A percentile compares a stretch with the other conserved stretches of the same genome.
phyloP scores from a whole-genome alignment of 2,329 filamentous ascomycete species.

The Paramyrothecium roridum region DNA sequence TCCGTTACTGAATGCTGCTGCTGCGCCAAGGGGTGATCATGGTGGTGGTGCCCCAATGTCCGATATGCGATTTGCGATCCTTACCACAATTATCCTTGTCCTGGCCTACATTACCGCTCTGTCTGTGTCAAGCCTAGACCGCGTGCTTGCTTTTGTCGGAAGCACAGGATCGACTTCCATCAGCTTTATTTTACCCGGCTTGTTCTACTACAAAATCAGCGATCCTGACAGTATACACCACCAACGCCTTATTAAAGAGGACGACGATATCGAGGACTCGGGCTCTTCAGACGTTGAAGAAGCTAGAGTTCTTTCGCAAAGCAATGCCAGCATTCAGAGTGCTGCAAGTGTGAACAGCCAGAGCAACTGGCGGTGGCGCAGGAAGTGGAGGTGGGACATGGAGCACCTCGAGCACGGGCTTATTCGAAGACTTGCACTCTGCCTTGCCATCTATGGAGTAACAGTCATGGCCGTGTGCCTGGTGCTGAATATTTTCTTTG shows the following conservation, averaged over 20 bases:
- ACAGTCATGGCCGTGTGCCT: conserved; percentile 89
- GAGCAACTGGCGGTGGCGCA: conserved; percentile 47
- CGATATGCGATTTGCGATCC: conserved; percentile 82
- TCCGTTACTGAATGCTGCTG: conserved; percentile 35
- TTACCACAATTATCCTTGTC: conserved; percentile 83
- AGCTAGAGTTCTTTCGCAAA: conserved; percentile 38
- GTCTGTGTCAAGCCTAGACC: conserved; percentile 84
- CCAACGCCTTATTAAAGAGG: conserved; percentile 83
- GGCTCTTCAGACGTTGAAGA: conserved; percentile 49
- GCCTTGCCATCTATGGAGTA: conserved; percentile 76
- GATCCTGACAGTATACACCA: conserved; percentile 83
- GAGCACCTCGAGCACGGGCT: conserved; percentile 61
- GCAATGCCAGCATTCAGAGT: conserved; percentile 43
- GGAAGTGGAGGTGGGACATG: conserved; percentile 57
- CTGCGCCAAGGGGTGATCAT: conserved; percentile 44
- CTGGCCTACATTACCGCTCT: conserved; percentile 85
- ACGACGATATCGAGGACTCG: conserved; percentile 73
- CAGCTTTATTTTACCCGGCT: conserved; percentile 90
- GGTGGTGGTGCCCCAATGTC: conserved; percentile 65
- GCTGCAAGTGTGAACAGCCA: conserved; percentile 29
- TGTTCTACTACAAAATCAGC: conserved; percentile 99
- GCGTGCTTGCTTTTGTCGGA: conserved; percentile 91
- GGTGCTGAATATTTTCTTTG: conserved; percentile 79
- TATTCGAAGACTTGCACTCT: conserved; percentile 72
- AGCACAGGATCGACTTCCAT: conserved; percentile 94